Conservation (phyloP, 352 stramenopile species). For the Pythium chondricola region DNA sequence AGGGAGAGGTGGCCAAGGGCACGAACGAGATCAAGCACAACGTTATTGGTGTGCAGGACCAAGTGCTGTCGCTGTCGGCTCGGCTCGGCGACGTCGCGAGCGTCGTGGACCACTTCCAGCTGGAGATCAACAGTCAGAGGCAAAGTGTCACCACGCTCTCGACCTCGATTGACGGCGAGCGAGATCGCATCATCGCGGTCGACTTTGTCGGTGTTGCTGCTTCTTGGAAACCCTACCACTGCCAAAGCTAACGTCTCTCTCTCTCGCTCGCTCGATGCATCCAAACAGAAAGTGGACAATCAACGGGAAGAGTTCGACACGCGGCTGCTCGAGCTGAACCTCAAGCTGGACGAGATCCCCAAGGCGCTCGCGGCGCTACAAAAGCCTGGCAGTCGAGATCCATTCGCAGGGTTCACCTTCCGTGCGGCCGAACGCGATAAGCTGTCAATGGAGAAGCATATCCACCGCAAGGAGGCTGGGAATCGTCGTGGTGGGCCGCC, state of each 20-base stretch:
- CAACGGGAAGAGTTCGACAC: slow-evolving; percentile 60
- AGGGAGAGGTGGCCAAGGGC: slow-evolving; percentile 30
- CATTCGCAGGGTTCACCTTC: slow-evolving; percentile 38
- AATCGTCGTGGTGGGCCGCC: slow-evolving; percentile 20
- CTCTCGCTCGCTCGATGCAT: no score
- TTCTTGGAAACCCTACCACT: no score
- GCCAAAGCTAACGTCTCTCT: no score
- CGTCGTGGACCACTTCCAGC: slow-evolving; percentile 60
- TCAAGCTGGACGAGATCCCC: slow-evolving; percentile 60
- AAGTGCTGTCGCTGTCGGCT: slow-evolving; percentile 40
- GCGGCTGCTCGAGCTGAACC: slow-evolving; percentile 47
- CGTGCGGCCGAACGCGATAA: slow-evolving; percentile 39
- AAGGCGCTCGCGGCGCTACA: slow-evolving; percentile 43
- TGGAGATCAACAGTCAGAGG: slow-evolving; percentile 51
- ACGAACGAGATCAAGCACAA: slow-evolving; percentile 38
- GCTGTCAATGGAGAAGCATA: slow-evolving; percentile 44
- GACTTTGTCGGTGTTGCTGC: no score
- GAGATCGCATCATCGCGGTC: slow-evolving; percentile 33
- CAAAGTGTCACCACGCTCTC: slow-evolving; percentile 37
- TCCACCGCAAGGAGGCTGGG: slow-evolving; percentile 22
- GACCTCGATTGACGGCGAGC: slow-evolving; percentile 43
- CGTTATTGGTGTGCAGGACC: slow-evolving; percentile 34
- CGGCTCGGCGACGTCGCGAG: slow-evolving; percentile 55
- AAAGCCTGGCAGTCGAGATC: slow-evolving; percentile 10
- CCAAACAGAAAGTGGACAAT: slow-evolving; percentile 69